Evolutionary conservation across 495 filamentous ascomycete genomes (phyloP), one percentile per base, ranked within the genome.

Genomic region (Penicillium steckii): DNA sequence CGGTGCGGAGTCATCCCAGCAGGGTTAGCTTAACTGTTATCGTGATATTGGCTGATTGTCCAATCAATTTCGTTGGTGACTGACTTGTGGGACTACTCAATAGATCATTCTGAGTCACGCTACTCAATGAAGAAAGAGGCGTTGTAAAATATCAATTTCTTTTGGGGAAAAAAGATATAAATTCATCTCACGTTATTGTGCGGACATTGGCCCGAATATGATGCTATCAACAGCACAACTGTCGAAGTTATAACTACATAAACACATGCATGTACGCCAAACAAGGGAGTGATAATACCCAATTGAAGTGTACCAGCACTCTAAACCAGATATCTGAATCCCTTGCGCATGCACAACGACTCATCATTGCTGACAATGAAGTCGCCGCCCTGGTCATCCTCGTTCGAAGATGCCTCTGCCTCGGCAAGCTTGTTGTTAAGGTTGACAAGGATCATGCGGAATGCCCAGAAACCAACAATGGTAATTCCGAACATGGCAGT

Each of bases 361-460:
- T 67, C 64, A 50, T 69, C 59, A 8, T 40, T 23, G 50, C 56
- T 50, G 7, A 59, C 61, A 38, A 61, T 45, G 25, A 64, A 50
- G n/a, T 48, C 54, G 8, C 47, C 58, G 23, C 51, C 29, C 15
- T 57, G 51, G 10, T 17, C 33, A 32, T 57, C 46, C n/a, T 38
- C 47, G 49, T 46, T 48, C 55, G 46, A 43, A 41, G 45, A 74
- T 43, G 67, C 59, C 53, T 75, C 66, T 17, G 49, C 56, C 57
- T 72, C n/a, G 29, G 87, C 87, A 13, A 91, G 70, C 69, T 82
- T 84, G 68, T 77, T 80, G 55, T 93, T 93, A 56, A 88, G 55
- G 35, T 77, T 58, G 5, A 73, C 70, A 8, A 93, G 74, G 17
- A 88, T 77, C 26, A 84, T 67, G 4, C 85, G 68, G 66, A 91